A percentile compares a stretch with the other conserved stretches of the same genome.
These are phyloP conservation scores for Phytophthora crassamura DNA, from an alignment of 352 stramenopile genomes.

Conservation along the genomic window DNA sequence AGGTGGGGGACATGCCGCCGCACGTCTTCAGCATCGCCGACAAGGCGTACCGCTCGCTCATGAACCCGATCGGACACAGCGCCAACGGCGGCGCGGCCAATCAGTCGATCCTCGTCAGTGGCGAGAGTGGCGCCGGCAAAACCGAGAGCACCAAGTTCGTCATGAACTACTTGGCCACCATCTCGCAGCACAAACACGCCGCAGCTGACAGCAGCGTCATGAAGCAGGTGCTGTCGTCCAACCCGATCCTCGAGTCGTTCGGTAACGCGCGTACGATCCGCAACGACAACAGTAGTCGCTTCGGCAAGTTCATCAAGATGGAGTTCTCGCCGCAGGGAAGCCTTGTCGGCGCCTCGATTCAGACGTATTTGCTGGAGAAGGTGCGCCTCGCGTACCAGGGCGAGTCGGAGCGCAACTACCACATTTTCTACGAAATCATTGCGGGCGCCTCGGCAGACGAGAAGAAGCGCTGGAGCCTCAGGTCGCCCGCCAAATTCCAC, in stretches of 20 bases:
- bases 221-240: constrained; percentile 96
- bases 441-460: constrained; percentile 68
- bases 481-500: constrained; percentile 75
- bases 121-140: constrained; percentile 95
- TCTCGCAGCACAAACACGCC: constrained; percentile 69
- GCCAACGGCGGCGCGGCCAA: constrained; percentile 54
- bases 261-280: constrained; percentile 97
- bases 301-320: constrained; percentile 99
- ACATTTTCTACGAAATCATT: constrained; percentile 97
- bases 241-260: constrained; percentile 99
- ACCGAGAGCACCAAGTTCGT: constrained; percentile 98
- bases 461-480: constrained; percentile 72
- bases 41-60: constrained; percentile 87
- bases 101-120: constrained; percentile 94
- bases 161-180: constrained; percentile 95
- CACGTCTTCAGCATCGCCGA: constrained; percentile 93
- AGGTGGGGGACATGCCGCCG: constrained; percentile 83
- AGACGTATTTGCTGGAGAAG: constrained; percentile 98
- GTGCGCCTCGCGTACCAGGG: constrained; percentile 94
- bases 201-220: constrained; percentile 80
- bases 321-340: constrained; percentile 84
- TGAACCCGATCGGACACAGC: constrained; percentile 53
- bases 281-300: constrained; percentile 97
- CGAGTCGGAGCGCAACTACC: constrained; percentile 95
- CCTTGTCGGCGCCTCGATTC: constrained; percentile 92